A percentile compares a stretch with the other conserved stretches of the same genome.
These are phyloP conservation scores for Corchorus capsularis DNA, from an alignment of 345 rosid species.

Conservation along the genomic window DNA sequence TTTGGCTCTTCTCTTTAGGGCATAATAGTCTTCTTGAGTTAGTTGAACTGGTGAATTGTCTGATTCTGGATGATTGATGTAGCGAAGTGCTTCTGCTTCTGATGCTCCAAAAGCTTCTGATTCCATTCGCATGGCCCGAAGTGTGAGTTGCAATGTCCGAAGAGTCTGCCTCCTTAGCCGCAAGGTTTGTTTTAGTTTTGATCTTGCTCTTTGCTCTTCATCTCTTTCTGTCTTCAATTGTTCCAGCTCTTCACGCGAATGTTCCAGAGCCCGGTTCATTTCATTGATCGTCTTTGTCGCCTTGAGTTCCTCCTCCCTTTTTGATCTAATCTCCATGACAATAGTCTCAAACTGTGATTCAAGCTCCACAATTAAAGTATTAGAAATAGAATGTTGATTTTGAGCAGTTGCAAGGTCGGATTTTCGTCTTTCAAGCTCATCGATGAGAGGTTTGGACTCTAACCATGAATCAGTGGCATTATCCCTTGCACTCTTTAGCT, in stretches of 20 bases:
- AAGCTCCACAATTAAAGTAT: slow-evolving; percentile 33
- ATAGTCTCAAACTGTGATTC: slow-evolving; percentile 37
- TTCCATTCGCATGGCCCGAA: slow-evolving; percentile 44
- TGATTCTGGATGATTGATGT: slow-evolving; percentile 27
- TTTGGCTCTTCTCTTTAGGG: slow-evolving; percentile 39
- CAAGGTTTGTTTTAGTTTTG: slow-evolving; percentile 37
- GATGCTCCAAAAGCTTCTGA: slow-evolving; percentile 46
- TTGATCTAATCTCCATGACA: slow-evolving; percentile 19
- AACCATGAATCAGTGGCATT: slow-evolving; percentile 51
- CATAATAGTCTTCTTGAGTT: slow-evolving; percentile 38
- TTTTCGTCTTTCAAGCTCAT: slow-evolving; percentile 55
- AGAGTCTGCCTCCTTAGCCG: slow-evolving; percentile 49
- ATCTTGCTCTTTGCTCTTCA: slow-evolving; percentile 32
- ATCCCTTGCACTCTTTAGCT: slow-evolving; percentile 45
- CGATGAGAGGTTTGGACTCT: slow-evolving; percentile 56
- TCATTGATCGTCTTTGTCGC: slow-evolving; percentile 27
- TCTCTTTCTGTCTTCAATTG: slow-evolving; percentile 26
- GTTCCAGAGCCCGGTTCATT: slow-evolving; percentile 26
- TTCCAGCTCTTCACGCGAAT: slow-evolving; percentile 29
- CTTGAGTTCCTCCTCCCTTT: slow-evolving; percentile 38
- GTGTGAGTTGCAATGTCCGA: slow-evolving; percentile 36
- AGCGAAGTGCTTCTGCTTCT: slow-evolving; percentile 26
- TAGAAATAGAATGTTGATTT: slow-evolving; percentile 39
- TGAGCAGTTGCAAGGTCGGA: slow-evolving; percentile 34
- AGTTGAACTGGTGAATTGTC: slow-evolving; percentile 27